phyloP scores from a whole-genome alignment of 2,329 filamentous ascomycete species.

The Aspergillus pseudoglaucus region DNA sequence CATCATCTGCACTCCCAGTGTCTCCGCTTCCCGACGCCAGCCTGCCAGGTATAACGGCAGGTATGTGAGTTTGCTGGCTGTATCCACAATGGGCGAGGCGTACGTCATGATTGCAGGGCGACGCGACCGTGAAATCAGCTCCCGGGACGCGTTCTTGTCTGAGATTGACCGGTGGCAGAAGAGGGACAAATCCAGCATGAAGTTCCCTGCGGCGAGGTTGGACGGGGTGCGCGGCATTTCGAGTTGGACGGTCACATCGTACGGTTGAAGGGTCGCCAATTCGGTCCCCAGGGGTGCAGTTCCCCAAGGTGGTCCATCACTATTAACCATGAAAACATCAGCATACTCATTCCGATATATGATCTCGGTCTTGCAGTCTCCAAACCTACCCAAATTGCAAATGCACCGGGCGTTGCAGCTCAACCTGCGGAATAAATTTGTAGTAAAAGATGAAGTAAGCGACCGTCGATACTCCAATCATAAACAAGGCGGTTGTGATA shows the following conservation, averaged over 20 bases:
- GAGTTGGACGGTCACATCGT: constrained; percentile 73
- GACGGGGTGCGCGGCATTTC: constrained; percentile 68
- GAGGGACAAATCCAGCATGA: constrained; percentile 81
- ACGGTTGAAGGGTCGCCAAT: constrained; percentile 66
- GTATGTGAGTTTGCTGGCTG: constrained; percentile 54
- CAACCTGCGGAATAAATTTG: constrained; percentile 60
- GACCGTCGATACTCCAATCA: constrained; percentile 52
- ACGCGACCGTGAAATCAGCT: constrained; percentile 56
- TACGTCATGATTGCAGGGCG: constrained; percentile 77
- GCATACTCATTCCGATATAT: neutral
- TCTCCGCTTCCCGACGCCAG: constrained; percentile 57
- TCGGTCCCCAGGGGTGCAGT: constrained; percentile 44
- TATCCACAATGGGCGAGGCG: constrained; percentile 61
- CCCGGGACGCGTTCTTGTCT: constrained; percentile 24
- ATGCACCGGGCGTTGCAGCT: constrained; percentile 56
- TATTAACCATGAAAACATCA: constrained; percentile 12
- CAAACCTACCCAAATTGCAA: constrained; percentile 56
- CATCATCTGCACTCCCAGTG: constrained; percentile 62
- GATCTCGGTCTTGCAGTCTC: neutral
- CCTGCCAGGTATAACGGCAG: constrained; percentile 66
- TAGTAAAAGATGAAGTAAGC: constrained; percentile 64
- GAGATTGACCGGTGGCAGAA: constrained; percentile 44
- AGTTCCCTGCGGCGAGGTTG: constrained; percentile 78
- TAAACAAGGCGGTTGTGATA: constrained; percentile 45
- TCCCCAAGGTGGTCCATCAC: constrained; percentile 48